Evolutionary conservation across 2,329 filamentous ascomycete genomes (phyloP).

Genomic region (Colletotrichum aenigma): DNA sequence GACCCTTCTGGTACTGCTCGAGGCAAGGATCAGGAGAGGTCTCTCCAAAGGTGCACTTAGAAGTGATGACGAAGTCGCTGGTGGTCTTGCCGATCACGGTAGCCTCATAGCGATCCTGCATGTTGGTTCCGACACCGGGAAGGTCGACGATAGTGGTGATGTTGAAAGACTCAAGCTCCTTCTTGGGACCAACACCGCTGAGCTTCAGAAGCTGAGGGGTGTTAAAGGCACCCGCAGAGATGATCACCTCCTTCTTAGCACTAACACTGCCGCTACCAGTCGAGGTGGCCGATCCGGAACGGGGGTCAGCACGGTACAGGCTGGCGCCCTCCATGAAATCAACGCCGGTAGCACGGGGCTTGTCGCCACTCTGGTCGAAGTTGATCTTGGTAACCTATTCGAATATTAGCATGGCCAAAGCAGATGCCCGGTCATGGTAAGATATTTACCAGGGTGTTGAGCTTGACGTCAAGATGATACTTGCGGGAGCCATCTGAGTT

Average conservation of each 20-base stretch:
- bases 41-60: conserved; percentile 34
- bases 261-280: background rate
- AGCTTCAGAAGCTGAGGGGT: conserved; percentile 57
- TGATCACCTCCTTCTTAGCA: conserved; percentile 49
- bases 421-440: background rate
- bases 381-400: conserved; percentile 37
- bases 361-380: conserved; percentile 33
- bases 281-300: conserved; percentile 27
- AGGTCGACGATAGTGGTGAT: conserved; percentile 50
- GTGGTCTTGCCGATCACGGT: conserved; percentile 22
- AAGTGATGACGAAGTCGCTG: conserved; percentile 29
- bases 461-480: conserved; percentile 31
- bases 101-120: conserved; percentile 48
- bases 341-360: conserved; percentile 35
- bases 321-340: conserved; percentile 38
- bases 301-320: conserved; percentile 48
- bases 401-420: background rate
- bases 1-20: conserved; percentile 29
- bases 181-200: conserved; percentile 50
- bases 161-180: conserved; percentile 43
- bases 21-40: conserved; percentile 40
- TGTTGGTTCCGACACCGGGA: conserved; percentile 54
- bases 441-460: background rate
- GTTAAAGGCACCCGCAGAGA: conserved; percentile 54
- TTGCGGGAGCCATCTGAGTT: conserved; percentile 20